phyloP scores from a whole-genome alignment of 208 protist species.

The Trypanosoma theileri region DNA sequence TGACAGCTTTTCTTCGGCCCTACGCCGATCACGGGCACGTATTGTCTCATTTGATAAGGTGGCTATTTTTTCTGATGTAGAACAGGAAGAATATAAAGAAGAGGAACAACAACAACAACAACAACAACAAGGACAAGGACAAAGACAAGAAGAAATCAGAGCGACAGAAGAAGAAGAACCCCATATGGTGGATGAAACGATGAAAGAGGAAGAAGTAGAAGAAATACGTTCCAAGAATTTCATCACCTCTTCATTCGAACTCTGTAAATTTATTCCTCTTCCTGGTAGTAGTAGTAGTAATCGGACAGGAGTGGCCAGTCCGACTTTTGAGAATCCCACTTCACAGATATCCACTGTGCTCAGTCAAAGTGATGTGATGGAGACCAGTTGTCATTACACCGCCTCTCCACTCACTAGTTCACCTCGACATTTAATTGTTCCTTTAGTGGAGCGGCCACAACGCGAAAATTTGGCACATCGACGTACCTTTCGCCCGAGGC shows the following conservation, averaged over 20 bases:
- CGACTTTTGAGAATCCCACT: too few species aligned
- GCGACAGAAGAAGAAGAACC: neutral
- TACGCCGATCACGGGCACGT: slow-evolving; percentile 12
- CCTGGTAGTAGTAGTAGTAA: too few species aligned
- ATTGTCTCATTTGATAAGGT: slow-evolving; percentile 29
- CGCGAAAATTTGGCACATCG: slow-evolving; percentile 8
- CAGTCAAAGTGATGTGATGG: too few species aligned
- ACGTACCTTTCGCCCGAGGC: neutral
- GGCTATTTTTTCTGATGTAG: neutral
- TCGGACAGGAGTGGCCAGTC: too few species aligned
- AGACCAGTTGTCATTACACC: neutral
- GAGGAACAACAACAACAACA: neutral
- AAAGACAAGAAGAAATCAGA: neutral
- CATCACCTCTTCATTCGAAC: too few species aligned
- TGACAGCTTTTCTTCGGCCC: slow-evolving; percentile 25
- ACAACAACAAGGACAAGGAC: neutral
- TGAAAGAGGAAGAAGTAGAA: neutral
- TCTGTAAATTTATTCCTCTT: too few species aligned
- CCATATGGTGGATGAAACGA: neutral
- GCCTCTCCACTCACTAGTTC: neutral
- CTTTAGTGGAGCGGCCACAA: slow-evolving; percentile 10
- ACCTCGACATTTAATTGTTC: neutral
- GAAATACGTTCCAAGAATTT: neutral
- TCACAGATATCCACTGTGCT: too few species aligned
- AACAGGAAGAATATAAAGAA: neutral